Base-by-base conservation (phyloP, 768 basidiomycete genomes). In the Exsudoporus frostii region DNA sequence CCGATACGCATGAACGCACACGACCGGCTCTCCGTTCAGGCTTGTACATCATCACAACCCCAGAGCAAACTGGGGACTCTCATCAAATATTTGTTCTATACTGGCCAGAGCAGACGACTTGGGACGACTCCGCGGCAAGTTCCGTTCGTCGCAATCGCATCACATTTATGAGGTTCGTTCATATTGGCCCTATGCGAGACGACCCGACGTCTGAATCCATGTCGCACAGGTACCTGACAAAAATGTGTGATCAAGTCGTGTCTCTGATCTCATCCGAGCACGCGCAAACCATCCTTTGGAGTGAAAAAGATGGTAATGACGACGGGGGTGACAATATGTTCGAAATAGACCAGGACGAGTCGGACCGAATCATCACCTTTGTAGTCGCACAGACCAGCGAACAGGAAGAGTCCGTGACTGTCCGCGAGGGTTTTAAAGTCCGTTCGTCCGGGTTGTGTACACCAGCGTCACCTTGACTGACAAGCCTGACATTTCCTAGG, bases 21-120 rank as follows among this genome's bases (percentile, higher is more conserved):
- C 51, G 55, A 15, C 64, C 60, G 1, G 15, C 25, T 15, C 63
- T 64, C 33, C 60, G 63, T 7, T 65, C 64, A 4, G 63, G 64
- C 15, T 40, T 64, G 39, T 64, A 64, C 30, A 57, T 64, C 29
- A 4, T 64, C 36, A 53, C 49, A 4, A 27, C 60, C 7, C 47
- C 47, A 17, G 53, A 38, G 19, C 47, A 51, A 29, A 36, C 32
- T 0, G 34, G 17, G 14, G 29, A 3, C 2, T 25, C 41, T 2
- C 63, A 71, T 22, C 61, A 70, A 22, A 45, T 79, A 7, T 81
- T 79, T 45, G 73, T 82, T 15, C 58, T 85, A 7, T 84, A 81
- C 52, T 86, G 85, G 84, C 83, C 83, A 0, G 81, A 86, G 53
- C 72, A 79, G 29, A 73, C 67, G 0, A 84, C 83, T 0, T 85